Base-by-base conservation (phyloP, 2,329 filamentous ascomycete species). In the Endocalyx cinctus region DNA sequence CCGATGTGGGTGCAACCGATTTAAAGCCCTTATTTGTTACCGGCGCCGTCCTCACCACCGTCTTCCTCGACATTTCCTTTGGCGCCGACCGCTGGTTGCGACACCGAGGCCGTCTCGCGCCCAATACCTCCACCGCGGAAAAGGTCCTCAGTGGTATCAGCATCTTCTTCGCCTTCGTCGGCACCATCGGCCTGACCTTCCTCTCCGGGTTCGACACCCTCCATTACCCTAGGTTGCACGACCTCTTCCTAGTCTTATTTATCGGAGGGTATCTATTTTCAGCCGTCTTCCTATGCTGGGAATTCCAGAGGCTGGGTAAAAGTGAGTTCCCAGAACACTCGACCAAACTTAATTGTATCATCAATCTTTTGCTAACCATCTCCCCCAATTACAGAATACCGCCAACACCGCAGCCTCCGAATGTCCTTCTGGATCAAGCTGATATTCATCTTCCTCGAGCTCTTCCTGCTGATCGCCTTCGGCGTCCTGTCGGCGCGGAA, bases 341-440 rank as follows among this genome's bases (percentile, higher is more conserved):
- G n/a, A n/a, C n/a, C n/a, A n/a, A n/a, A n/a, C n/a, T n/a, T n/a
- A n/a, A n/a, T n/a, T n/a, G n/a, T n/a, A n/a, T n/a, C n/a, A n/a
- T n/a, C n/a, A n/a, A n/a, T n/a, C n/a, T n/a, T 23, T 23, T 8
- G n/a, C 20, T 23, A 23, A 23, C 20, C 20, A 6, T 27, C 29
- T 25, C 33, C 17, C 25, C 25, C 10, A 13, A 15, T 5, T 14
- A 7, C 13, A 77, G 70, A 83, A 56, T 86, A 89, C 66, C 82
- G 82, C 42, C 66, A 88, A 39, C 77, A 90, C 60, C 74, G 71
- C 34, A 66, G 92, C 45, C 74, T 98, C 10, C 75, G 80, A 29
- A 59, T 72, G 39, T 92, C 84, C 36, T 97, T 97, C 69, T 89
- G 81, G 75, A 70, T 92, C 55, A 98, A 98, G 63, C 72, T 94